phyloP scores from a whole-genome alignment of 768 basidiomycete species.

The Suillus clintonianus region DNA sequence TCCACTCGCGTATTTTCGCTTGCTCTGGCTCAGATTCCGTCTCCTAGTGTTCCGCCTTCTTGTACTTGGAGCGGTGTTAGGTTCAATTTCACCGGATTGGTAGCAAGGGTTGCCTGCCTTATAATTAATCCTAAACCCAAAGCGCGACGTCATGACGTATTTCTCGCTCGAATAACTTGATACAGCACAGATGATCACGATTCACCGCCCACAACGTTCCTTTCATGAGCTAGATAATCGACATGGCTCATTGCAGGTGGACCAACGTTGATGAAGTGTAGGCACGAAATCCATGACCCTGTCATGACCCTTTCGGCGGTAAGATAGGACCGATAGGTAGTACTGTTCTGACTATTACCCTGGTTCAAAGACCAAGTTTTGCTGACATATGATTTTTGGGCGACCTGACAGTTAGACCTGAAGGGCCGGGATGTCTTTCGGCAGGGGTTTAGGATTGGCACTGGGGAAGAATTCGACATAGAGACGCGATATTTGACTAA shows the following conservation, averaged over 20 bases:
- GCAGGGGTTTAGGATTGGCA: constrained; percentile 11
- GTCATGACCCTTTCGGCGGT: neutral
- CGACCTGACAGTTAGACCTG: constrained; percentile 16
- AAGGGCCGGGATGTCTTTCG: constrained; percentile 19
- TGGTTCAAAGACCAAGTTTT: neutral
- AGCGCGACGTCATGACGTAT: neutral
- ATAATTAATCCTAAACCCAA: neutral
- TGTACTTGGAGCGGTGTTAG: neutral
- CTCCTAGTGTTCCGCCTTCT: neutral
- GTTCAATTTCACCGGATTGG: neutral
- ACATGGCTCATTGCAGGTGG: neutral
- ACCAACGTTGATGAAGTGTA: neutral
- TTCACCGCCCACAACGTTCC: neutral
- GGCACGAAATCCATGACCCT: neutral
- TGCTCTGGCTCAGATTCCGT: neutral
- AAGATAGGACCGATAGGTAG: neutral
- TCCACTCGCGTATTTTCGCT: neutral
- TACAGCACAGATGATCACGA: neutral
- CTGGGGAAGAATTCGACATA: constrained; percentile 11
- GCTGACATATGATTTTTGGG: no score
- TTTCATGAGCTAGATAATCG: neutral
- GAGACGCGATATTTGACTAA: constrained; percentile 2
- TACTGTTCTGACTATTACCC: neutral
- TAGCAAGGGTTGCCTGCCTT: neutral
- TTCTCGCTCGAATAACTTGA: neutral